Evolutionary conservation across 805 yeast species (phyloP).

Genomic region (Spathaspora passalidarum): DNA sequence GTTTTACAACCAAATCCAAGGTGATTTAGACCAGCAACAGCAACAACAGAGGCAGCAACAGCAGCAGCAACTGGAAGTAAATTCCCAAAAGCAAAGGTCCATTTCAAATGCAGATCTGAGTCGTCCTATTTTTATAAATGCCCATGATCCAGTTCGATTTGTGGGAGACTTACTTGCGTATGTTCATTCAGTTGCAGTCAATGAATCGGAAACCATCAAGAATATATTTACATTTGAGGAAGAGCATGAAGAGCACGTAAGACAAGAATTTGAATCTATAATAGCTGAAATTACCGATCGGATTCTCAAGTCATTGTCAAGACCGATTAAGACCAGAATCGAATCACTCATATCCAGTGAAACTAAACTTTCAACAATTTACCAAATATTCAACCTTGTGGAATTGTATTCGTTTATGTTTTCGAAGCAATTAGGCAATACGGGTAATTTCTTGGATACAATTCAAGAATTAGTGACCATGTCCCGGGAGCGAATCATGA

Average conservation of each 20-base stretch:
- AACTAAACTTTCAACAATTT: conserved; percentile 50
- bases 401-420: conserved; percentile 72
- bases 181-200: conserved; percentile 79
- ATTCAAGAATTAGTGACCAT: conserved; percentile 22
- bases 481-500: conserved; percentile 25
- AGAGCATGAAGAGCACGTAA: conserved; percentile 16
- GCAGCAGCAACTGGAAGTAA: neutral
- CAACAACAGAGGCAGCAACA: conserved; percentile 1
- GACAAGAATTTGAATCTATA: conserved; percentile 27
- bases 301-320: conserved; percentile 52
- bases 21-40: conserved; percentile 16
- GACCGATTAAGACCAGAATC: conserved; percentile 59
- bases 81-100: neutral
- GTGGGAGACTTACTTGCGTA: conserved; percentile 87
- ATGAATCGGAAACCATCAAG: conserved; percentile 75
- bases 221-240: conserved; percentile 46
- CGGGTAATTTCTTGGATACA: conserved; percentile 19
- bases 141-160: conserved; percentile 78
- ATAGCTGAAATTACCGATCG: conserved; percentile 41
- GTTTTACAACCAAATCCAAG: conserved; percentile 56
- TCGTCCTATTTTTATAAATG: conserved; percentile 59
- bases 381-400: conserved; percentile 59
- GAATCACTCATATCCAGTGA: conserved; percentile 71
- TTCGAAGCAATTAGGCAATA: conserved; percentile 35
- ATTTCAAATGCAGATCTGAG: conserved; percentile 6